Base-by-base conservation (phyloP, 2,329 filamentous ascomycete genomes). In the Tolypocladium endophyticum region DNA sequence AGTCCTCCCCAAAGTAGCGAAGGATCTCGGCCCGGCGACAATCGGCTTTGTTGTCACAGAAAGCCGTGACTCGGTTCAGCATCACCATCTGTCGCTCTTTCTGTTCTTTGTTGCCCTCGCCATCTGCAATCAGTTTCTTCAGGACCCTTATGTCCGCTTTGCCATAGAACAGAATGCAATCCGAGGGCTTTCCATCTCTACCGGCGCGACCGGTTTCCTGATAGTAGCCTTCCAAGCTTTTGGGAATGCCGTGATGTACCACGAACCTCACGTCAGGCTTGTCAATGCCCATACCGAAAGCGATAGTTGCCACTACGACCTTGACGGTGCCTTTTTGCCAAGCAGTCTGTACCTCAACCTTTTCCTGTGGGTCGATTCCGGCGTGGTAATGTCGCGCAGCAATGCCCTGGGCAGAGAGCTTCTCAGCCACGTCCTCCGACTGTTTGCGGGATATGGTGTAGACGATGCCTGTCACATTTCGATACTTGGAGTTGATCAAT, bases 201-300 rank as follows among this genome's bases (percentile, higher is more conserved):
- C 94, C 94, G 61, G 95, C 94, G 67, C 94, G 88, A 1, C 94
- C 94, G 53, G 94, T 99, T 73, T 99, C 94, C 71, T 99, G 94
- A 69, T 99, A 99, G 72, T 99, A 99, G 0, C 94, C 94, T 74
- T 99, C 94, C 58, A 99, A 77, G 67, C 91, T 97, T 74, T 99
- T 97, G 1, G 94, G 94, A 7, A 99, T 80, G 52, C 87, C 89
- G 68, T 96, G 88, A 70, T 99, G 95, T 47, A 99, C 90, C 39
- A 99, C 94, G 71, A 96, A 99, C 35, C 94, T 89, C 55, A 99
- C 94, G 71, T 99, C 89, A 0, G 92, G 85, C 72, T 99, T 99
- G 77, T 99, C 94, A 64, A 99, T 99, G n/a, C 94, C 94, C 94
- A 99, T 99, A 8, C 94, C 94, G 70, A 99, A 99, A 30, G 94